Conservation (phyloP, 192 early-diverging fungal species). For the Coemansia sp. region DNA sequence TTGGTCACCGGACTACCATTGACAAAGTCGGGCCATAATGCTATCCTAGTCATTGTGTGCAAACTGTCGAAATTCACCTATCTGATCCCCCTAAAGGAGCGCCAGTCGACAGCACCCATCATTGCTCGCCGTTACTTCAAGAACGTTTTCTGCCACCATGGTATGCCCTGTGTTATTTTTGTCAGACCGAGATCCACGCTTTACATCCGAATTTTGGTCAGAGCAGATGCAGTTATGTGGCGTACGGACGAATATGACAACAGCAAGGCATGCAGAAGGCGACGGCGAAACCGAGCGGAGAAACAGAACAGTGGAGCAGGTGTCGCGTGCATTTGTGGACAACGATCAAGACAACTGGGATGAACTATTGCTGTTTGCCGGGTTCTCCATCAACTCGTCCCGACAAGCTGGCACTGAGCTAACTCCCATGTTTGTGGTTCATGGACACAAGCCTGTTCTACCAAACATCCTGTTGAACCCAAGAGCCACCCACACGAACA, state of each 20-base stretch:
- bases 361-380: not conserved
- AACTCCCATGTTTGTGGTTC: not conserved
- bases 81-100: not conserved
- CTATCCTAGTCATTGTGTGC: not conserved
- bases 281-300: not conserved
- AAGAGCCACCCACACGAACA: too few relatives aligned
- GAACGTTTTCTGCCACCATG: not conserved
- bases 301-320: slow-evolving; percentile 3
- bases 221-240: not conserved
- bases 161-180: not conserved
- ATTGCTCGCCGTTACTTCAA: not conserved
- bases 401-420: not conserved
- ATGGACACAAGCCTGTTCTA: not conserved
- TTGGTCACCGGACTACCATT: not conserved
- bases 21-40: not conserved
- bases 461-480: slow-evolving; percentile 5
- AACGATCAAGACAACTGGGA: not conserved
- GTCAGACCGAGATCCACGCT: not conserved
- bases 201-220: not conserved
- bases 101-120: not conserved
- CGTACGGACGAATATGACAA: not conserved
- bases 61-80: slow-evolving; percentile 7
- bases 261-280: not conserved
- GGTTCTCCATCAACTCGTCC: not conserved
- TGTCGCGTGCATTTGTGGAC: not conserved